Evolutionary conservation across 2,329 filamentous ascomycete genomes (phyloP).

Genomic region (Penicillium palitans): DNA sequence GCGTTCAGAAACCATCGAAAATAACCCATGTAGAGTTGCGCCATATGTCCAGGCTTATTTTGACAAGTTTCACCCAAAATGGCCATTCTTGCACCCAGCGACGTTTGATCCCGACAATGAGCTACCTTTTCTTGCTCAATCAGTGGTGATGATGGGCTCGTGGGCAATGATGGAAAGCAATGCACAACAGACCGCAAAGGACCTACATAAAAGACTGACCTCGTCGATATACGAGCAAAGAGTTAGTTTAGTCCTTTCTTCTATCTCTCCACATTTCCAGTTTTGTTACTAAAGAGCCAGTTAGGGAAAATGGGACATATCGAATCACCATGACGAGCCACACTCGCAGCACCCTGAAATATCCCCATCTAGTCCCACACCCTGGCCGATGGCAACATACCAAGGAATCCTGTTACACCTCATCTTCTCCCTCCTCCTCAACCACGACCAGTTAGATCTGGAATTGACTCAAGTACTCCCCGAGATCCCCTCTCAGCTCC

Average conservation of each 20-base stretch:
- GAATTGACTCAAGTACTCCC: not conserved
- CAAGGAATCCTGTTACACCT: not conserved
- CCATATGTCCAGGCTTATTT: not conserved
- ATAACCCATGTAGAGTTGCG: not conserved
- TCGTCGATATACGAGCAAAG: not conserved
- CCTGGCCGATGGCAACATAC: not conserved
- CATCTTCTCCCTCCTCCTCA: not conserved
- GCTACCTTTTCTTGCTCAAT: not conserved
- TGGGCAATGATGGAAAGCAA: not conserved
- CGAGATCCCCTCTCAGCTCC: not conserved
- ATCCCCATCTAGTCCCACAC: not conserved
- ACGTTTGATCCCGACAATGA: not conserved
- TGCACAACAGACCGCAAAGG: not conserved
- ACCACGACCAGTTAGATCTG: not conserved
- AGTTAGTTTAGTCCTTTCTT: not conserved
- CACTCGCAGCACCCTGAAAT: not conserved
- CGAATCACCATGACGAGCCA: not conserved
- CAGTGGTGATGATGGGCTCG: not conserved
- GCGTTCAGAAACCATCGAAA: not conserved
- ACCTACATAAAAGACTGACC: not conserved
- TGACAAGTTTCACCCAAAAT: not conserved
- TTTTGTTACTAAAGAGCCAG: not conserved
- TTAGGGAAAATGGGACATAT: not conserved
- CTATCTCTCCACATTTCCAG: not conserved
- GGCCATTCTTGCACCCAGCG: not conserved